phyloP scores from a whole-genome alignment of 305 asterid species.

The Euphrasia arctica region DNA sequence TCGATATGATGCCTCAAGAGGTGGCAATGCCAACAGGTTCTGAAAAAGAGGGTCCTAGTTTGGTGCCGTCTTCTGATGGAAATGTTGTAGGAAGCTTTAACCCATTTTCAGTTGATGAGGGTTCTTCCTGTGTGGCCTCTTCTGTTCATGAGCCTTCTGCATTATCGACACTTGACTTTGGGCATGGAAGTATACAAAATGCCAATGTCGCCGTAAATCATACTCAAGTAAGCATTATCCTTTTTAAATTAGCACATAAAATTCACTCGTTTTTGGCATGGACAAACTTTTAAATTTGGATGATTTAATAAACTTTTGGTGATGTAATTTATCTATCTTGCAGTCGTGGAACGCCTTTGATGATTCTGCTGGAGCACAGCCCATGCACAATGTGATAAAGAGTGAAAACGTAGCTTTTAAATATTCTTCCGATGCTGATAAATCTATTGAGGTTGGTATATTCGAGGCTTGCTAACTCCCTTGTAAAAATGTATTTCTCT shows the following conservation, averaged over 20 bases:
- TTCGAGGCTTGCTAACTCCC: slow-evolving; percentile 46
- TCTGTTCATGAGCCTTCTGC: slow-evolving; percentile 34
- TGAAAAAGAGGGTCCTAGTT: slow-evolving; percentile 32
- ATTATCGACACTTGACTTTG: slow-evolving; percentile 28
- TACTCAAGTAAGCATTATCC: slow-evolving; percentile 38
- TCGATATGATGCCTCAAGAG: slow-evolving; percentile 58
- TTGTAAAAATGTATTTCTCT: slow-evolving; percentile 22
- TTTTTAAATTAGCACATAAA: slow-evolving; percentile 26
- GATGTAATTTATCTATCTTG: slow-evolving; percentile 26
- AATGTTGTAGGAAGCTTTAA: slow-evolving; percentile 33
- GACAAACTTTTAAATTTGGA: slow-evolving; percentile 16
- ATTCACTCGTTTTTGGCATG: slow-evolving; percentile 5
- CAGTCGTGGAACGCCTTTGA: slow-evolving; percentile 76
- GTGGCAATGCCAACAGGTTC: slow-evolving; percentile 29
- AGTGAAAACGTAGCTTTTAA: slow-evolving; percentile 30
- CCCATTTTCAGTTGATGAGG: slow-evolving; percentile 41
- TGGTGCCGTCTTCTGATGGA: slow-evolving; percentile 44
- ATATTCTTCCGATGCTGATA: slow-evolving; percentile 43
- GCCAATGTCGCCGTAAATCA: slow-evolving; percentile 32
- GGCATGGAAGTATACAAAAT: slow-evolving; percentile 33
- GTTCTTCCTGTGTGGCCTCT: slow-evolving; percentile 37
- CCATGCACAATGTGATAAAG: slow-evolving; percentile 29
- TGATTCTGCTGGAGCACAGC: slow-evolving; percentile 34
- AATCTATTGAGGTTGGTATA: slow-evolving; percentile 36
- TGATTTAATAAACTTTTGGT: slow-evolving; percentile 4